Percentiles rank a stretch among this genome's conserved stretches.
phyloP scores from a whole-genome alignment of 352 stramenopile species.

The Halophytophthora polymorphica region DNA sequence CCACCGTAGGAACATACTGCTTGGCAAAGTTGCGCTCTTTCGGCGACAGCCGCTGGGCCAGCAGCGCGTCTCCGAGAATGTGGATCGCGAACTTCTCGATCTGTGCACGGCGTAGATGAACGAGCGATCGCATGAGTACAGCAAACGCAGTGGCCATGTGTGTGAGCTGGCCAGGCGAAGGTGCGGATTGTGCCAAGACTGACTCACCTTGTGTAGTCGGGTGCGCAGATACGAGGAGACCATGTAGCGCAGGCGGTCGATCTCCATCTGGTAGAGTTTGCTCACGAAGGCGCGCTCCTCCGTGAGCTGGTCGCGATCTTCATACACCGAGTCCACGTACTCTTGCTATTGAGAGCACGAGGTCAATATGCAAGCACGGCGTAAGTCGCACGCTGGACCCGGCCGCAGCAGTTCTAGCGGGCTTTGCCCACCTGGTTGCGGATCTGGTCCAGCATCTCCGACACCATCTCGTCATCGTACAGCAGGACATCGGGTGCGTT shows the following conservation, averaged over 20 bases:
- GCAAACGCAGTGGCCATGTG: too few species aligned
- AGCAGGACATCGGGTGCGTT: conserved; percentile 75
- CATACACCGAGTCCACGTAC: conserved; percentile 77
- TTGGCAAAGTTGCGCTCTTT: conserved; percentile 76
- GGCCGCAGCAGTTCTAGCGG: background rate
- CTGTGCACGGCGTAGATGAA: too few species aligned
- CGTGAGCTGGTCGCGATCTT: conserved; percentile 55
- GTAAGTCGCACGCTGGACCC: background rate
- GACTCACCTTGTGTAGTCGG: conserved; percentile 58
- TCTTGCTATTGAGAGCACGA: conserved; percentile 50
- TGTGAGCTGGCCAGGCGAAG: too few species aligned
- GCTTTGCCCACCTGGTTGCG: conserved; percentile 55
- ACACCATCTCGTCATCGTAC: conserved; percentile 77
- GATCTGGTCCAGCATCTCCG: conserved; percentile 83
- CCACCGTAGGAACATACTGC: too few species aligned
- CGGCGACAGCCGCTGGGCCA: conserved; percentile 56
- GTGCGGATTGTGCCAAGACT: background rate
- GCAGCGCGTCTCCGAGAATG: conserved; percentile 42
- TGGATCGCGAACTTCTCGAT: conserved; percentile 76
- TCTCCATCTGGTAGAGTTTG: conserved; percentile 89
- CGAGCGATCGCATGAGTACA: too few species aligned
- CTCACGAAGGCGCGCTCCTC: conserved; percentile 82
- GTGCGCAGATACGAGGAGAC: conserved; percentile 79
- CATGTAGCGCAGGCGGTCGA: conserved; percentile 84
- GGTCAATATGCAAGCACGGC: background rate